Base-by-base conservation (phyloP, 352 stramenopile species). In the Pythium insidiosum region DNA sequence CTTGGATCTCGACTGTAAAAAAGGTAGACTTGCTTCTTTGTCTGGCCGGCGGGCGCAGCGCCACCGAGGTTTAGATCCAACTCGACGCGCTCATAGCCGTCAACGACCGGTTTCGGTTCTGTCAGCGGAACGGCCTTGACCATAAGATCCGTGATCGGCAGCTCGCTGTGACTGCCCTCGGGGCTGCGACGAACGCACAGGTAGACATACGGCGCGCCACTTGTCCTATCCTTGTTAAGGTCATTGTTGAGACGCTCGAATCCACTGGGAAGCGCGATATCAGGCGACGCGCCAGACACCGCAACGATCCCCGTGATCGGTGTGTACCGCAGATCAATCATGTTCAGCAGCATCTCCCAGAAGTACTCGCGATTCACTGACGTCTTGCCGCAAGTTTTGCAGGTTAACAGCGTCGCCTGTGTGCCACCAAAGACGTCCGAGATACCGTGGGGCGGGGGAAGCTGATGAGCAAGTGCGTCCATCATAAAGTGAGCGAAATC, bases 401-500 rank as follows among this genome's bases (percentile, higher is more conserved):
- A 94, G 5, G 74, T 72, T 25, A 91, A 29, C 50, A 94, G 84
- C 5, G 79, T 92, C 2, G 82, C 78, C 62, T 90, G 79, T 34
- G 73, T 63, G 6, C 82, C 82, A 12, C 82, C 82, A 56, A 94
- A 90, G 39, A 92, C 71, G 22, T 76, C 58, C 15, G 69, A 58
- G 15, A 94, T 73, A n/a, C 69, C 68, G 18, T 84, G 61, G 2
- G 56, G 65, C 24, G 81, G 72, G n/a, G 54, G 72, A 42, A 93
- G 47, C 43, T 88, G 68, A 40, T 87, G 62, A 3, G 73, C 86
- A 12, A 94, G 57, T 1, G 73, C 73, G 42, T 94, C 79, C 19
- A 94, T 88, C 13, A 94, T 20, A 30, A 88, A 94, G 47, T 94
- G 78, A 2, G 82, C 82, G 52, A 94, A 94, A 39, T 94, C 82